Conservation (phyloP, 2,329 filamentous ascomycete species). For the Penicillium sp. region DNA sequence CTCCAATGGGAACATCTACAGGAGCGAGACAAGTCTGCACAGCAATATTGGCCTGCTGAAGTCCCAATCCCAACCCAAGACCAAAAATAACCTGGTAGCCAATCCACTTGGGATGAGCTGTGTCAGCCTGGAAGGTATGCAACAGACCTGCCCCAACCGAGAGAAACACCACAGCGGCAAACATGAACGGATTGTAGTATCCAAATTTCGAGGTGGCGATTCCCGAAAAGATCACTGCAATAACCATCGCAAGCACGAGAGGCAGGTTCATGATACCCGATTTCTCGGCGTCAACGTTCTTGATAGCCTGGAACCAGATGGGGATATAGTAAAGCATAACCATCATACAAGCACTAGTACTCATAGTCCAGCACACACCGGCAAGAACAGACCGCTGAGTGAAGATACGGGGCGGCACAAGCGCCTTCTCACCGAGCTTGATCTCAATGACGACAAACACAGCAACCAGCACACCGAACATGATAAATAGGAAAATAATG, state of each 20-base stretch:
- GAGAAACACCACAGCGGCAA: background rate
- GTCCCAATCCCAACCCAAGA: background rate
- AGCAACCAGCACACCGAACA: slow-evolving; percentile 28
- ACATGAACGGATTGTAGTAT: slow-evolving; percentile 7
- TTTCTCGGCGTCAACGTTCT: slow-evolving; percentile 42
- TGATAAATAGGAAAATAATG: slow-evolving; percentile 23
- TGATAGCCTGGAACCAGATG: slow-evolving; percentile 51
- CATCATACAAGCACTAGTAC: slow-evolving; percentile 40
- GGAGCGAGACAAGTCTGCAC: background rate
- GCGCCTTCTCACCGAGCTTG: slow-evolving; percentile 41
- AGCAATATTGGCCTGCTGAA: slow-evolving; percentile 1
- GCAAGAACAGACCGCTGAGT: slow-evolving; percentile 44
- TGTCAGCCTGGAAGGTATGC: background rate
- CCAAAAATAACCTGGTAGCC: slow-evolving; percentile 3
- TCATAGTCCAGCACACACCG: slow-evolving; percentile 34
- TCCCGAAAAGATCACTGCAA: slow-evolving; percentile 34
- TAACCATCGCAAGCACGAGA: slow-evolving; percentile 36
- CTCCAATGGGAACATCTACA: background rate
- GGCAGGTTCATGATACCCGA: slow-evolving; percentile 47
- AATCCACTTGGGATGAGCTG: slow-evolving; percentile 1
- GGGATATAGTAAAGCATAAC: slow-evolving; percentile 45
- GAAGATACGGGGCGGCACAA: slow-evolving; percentile 51
- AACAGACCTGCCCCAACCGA: slow-evolving; percentile 2
- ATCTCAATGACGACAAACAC: slow-evolving; percentile 48
- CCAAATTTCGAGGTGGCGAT: slow-evolving; percentile 23